A percentile compares a stretch with the other conserved stretches of the same genome.
phyloP scores from a whole-genome alignment of 257 asterid genomes.

The Rhazya stricta region DNA sequence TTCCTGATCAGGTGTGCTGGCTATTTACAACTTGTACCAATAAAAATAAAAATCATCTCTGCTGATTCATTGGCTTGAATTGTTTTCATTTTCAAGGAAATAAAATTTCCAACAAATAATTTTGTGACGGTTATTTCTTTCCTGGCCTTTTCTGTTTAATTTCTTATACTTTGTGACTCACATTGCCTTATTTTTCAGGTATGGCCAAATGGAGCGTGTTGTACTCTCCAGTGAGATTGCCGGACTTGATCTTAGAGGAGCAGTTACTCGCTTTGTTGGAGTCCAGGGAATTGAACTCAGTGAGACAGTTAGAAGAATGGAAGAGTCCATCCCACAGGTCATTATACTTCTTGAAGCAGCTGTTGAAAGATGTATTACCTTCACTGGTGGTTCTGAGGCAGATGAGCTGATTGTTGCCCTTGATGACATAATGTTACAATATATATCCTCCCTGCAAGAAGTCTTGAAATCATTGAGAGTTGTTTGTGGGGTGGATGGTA shows the following conservation, averaged over 20 bases:
- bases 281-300: constrained; percentile 98
- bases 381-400: constrained; percentile 95
- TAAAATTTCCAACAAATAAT: background rate
- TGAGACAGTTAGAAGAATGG: constrained; percentile 95
- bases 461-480: constrained; percentile 76
- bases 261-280: constrained; percentile 78
- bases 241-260: constrained; percentile 91
- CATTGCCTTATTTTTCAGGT: constrained; percentile 38
- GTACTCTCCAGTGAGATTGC: constrained; percentile 78
- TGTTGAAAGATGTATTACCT: constrained; percentile 87
- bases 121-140: background rate
- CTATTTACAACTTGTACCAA: background rate
- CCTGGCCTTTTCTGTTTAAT: background rate
- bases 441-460: constrained; percentile 83
- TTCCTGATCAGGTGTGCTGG: background rate
- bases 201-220: constrained; percentile 92
- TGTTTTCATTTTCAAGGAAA: background rate
- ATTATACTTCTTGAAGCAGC: constrained; percentile 90
- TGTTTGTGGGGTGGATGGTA: constrained; percentile 76
- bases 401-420: constrained; percentile 85
- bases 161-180: background rate
- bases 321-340: constrained; percentile 90
- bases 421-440: constrained; percentile 78
- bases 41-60: background rate
- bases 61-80: background rate